Evolutionary conservation across 2,329 filamentous ascomycete species (phyloP).

Genomic region (Botryotinia narcissicola): DNA sequence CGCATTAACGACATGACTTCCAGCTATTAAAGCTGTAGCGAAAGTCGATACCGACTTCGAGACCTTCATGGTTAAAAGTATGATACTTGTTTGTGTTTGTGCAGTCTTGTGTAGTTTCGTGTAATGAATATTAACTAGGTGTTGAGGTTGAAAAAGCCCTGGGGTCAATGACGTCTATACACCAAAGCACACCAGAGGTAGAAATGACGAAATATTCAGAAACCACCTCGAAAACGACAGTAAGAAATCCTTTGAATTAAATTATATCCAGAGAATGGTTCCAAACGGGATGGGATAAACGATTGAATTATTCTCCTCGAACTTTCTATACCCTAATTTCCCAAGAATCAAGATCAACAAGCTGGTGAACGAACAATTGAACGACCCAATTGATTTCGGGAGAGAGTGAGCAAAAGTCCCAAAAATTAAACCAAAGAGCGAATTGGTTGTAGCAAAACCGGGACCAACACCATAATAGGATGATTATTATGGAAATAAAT

Average conservation of each 20-base stretch:
- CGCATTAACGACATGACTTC: constrained; percentile 25
- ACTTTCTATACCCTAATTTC: not conserved
- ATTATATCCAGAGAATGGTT: not conserved
- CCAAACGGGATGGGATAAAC: not conserved
- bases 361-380: not conserved
- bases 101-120: not conserved
- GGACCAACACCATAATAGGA: constrained; percentile 2
- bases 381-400: not conserved
- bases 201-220: not conserved
- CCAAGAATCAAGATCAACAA: constrained; percentile 2
- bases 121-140: not conserved
- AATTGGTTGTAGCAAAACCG: not conserved
- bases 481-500: not conserved
- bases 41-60: not conserved
- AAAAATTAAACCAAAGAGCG: not conserved
- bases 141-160: not conserved
- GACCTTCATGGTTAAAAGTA: constrained; percentile 6
- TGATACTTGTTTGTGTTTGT: not conserved
- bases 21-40: constrained; percentile 21
- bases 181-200: not conserved
- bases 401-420: not conserved
- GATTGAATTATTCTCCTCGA: not conserved
- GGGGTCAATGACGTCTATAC: constrained; percentile 1
- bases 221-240: not conserved
- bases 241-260: not conserved